Evolutionary conservation across 352 stramenopile genomes (phyloP), one percentile per base, ranked within the genome.

Genomic region (Phytophthora pinifolia): DNA sequence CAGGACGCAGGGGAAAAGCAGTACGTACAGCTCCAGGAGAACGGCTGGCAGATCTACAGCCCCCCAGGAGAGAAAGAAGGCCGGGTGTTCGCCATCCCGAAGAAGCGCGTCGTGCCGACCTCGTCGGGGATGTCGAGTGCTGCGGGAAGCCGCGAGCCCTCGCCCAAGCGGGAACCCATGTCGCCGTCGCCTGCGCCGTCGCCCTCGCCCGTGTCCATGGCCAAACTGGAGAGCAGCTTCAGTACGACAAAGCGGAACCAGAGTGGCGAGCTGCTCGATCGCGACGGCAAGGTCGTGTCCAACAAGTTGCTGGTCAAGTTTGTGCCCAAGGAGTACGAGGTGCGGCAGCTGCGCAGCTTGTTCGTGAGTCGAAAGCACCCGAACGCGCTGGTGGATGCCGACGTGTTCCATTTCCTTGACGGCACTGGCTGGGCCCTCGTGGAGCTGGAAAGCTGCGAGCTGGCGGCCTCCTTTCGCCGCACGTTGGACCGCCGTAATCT

Each of bases 1-100:
- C 43, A 59, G 36, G 55, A 74, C 14, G 9, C 25, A 29, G 33
- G 18, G 4, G 65, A 74, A 30, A 74, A 74, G 30, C 65, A 74
- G 18, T 74, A 54, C 47, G 62, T 68, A 20, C 71, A 59, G 12
- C 58, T 79, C 4, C 63, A 72, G 17, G 67, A 74, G 15, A 66
- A 73, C 25, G 67, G 68, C 4, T 93, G 83, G 79, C 82, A 94
- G n/a, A 27, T 94, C 1, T 94, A 89, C 53, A 69, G 82, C 33
- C 67, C 78, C 12, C 54, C 83, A 1, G 68, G 80, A 14, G 77
- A 90, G 3, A 69, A 88, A 42, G 72, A 78, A 12, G 65, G 63
- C 9, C 52, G 59, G 6, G 72, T 94, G 30, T 94, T 94, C 55
- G 84, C 80, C 8, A 94, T 94, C 46, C 85, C 85, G 20, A 94